Conservation (phyloP, 139 green algal species). For the Closterium sp. region DNA sequence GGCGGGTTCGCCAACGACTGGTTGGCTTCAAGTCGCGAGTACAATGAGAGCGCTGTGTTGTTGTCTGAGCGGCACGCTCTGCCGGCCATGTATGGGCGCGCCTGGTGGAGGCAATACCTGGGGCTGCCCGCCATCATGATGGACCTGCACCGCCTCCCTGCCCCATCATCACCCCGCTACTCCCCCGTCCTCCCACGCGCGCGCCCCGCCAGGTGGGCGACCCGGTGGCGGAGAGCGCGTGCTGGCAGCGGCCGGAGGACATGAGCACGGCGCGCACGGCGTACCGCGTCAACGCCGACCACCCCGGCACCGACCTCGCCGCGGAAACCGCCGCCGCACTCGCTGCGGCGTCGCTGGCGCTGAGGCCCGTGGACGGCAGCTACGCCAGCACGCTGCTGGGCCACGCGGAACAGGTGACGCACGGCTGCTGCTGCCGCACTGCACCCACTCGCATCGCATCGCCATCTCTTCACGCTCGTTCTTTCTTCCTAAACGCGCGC, state of each 20-base stretch:
- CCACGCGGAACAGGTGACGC: background rate
- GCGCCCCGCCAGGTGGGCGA: slow-evolving; percentile 16
- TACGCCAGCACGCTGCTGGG: slow-evolving; percentile 16
- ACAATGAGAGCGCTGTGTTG: background rate
- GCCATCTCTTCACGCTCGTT: background rate
- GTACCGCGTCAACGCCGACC: slow-evolving; percentile 29
- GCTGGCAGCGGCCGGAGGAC: slow-evolving; percentile 33
- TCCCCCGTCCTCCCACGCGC: background rate
- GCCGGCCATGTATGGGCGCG: background rate
- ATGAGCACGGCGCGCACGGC: slow-evolving; percentile 20
- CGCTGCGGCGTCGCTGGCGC: slow-evolving; percentile 17
- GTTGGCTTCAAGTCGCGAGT: background rate
- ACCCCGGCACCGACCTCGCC: slow-evolving; percentile 13
- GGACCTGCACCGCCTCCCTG: background rate
- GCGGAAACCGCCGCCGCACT: slow-evolving; percentile 22
- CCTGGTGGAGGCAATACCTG: background rate
- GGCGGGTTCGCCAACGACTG: background rate
- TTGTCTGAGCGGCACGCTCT: background rate
- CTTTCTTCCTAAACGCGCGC: background rate
- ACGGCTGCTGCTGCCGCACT: no score
- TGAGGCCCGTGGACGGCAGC: background rate
- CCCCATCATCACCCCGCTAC: background rate
- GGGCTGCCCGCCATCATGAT: background rate
- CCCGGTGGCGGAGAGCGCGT: background rate
- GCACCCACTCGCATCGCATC: background rate